Percentiles rank a stretch among this genome's conserved stretches.
phyloP scores from a whole-genome alignment of 495 filamentous ascomycete species.

The Xylaria longipes region DNA sequence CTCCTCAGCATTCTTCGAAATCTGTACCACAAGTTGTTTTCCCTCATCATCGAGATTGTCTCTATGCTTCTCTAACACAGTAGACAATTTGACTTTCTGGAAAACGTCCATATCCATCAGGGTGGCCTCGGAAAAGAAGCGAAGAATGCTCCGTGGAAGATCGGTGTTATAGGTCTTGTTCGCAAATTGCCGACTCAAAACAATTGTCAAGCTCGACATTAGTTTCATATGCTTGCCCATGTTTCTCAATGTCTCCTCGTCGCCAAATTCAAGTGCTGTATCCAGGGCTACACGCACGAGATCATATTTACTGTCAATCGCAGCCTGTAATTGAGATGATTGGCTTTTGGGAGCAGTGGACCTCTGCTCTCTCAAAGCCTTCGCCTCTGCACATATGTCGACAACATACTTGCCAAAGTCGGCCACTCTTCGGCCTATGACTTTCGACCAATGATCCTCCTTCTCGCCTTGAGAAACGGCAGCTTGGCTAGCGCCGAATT shows the following conservation, averaged over 20 bases:
- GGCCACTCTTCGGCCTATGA: conserved; percentile 66
- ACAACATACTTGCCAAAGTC: conserved; percentile 48
- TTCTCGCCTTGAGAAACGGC: conserved; percentile 13
- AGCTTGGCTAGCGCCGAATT: conserved; percentile 51
- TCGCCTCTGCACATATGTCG: conserved; percentile 65
- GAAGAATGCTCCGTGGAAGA: conserved; percentile 68
- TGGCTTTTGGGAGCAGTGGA: conserved; percentile 32
- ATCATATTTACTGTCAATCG: conserved; percentile 63
- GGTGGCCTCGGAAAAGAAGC: conserved; percentile 67
- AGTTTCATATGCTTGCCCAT: conserved; percentile 49
- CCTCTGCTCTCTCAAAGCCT: conserved; percentile 55
- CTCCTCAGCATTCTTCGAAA: conserved; percentile 25
- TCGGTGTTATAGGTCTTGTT: conserved; percentile 68
- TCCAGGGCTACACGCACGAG: conserved; percentile 66
- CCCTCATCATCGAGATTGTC: conserved; percentile 66
- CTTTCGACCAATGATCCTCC: conserved; percentile 62
- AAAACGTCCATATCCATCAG: conserved; percentile 30
- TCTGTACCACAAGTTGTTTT: conserved; percentile 13
- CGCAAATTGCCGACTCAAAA: conserved; percentile 69
- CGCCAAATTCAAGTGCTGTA: conserved; percentile 65
- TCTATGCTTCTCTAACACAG: conserved; percentile 64
- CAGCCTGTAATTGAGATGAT: conserved; percentile 42
- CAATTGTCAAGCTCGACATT: conserved; percentile 63
- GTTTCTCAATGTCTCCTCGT: conserved; percentile 68
- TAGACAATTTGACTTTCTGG: conserved; percentile 71